phyloP scores from a whole-genome alignment of 495 filamentous ascomycete genomes.

The Penicillium longicatenatum region DNA sequence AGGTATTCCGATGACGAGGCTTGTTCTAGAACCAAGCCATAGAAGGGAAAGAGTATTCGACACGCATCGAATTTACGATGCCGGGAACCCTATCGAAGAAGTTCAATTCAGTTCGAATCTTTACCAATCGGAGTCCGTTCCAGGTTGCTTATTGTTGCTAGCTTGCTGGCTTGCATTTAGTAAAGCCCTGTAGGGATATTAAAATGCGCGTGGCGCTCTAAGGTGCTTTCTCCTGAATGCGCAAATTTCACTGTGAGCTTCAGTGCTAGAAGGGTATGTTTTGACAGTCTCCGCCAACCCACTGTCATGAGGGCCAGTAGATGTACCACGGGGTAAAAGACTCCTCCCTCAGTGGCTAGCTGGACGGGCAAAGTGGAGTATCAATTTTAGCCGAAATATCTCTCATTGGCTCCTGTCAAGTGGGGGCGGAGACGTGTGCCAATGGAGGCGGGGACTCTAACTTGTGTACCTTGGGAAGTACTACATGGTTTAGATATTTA shows the following conservation, averaged over 20 bases:
- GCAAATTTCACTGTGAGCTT: background rate
- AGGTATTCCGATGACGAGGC: conserved; percentile 1
- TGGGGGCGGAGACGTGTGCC: background rate
- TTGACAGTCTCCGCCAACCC: background rate
- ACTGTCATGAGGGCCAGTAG: background rate
- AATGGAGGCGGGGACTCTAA: background rate
- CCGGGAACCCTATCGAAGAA: background rate
- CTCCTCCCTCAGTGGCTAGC: background rate
- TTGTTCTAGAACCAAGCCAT: background rate
- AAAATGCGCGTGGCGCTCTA: background rate
- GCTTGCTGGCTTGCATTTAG: background rate
- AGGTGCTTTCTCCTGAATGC: background rate
- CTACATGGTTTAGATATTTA: background rate
- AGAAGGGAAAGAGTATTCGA: background rate
- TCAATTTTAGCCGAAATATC: background rate
- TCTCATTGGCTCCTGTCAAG: background rate
- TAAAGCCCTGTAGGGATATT: background rate
- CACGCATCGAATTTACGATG: background rate
- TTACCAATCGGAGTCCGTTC: background rate
- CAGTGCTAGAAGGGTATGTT: background rate
- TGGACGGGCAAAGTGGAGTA: background rate
- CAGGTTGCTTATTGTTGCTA: background rate
- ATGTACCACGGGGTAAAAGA: conserved; percentile 5
- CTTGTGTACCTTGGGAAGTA: background rate
- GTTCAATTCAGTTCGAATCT: background rate